Evolutionary conservation across 2,329 filamentous ascomycete genomes (phyloP).

Genomic region (Talaromyces sp.): DNA sequence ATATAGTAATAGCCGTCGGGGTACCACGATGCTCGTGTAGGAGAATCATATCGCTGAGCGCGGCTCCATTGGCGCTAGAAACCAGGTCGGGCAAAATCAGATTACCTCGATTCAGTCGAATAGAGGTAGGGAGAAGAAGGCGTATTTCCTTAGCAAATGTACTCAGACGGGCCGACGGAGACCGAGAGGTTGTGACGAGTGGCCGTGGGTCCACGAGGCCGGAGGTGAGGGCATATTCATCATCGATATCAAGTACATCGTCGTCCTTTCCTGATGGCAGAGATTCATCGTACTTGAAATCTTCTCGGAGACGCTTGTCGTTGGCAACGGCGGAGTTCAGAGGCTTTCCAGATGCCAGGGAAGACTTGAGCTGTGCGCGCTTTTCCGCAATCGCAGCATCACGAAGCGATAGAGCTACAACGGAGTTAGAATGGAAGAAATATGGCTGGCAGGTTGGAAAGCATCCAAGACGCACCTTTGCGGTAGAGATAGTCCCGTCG

Average conservation of each 20-base stretch:
- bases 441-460: background rate
- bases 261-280: slow-evolving; percentile 48
- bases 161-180: slow-evolving; percentile 77
- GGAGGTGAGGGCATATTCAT: slow-evolving; percentile 88
- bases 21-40: slow-evolving; percentile 90
- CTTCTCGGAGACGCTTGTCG: slow-evolving; percentile 75
- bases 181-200: slow-evolving; percentile 84
- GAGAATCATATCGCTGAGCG: slow-evolving; percentile 77
- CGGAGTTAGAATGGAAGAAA: background rate
- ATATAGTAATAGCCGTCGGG: slow-evolving; percentile 82
- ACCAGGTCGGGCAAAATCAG: slow-evolving; percentile 82
- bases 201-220: slow-evolving; percentile 85
- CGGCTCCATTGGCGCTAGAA: slow-evolving; percentile 70
- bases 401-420: slow-evolving; percentile 67
- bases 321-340: slow-evolving; percentile 77
- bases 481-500: slow-evolving; percentile 87
- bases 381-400: slow-evolving; percentile 94
- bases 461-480: slow-evolving; percentile 36
- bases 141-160: slow-evolving; percentile 91
- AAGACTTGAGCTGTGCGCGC: slow-evolving; percentile 76
- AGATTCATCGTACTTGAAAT: slow-evolving; percentile 92
- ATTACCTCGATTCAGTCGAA: slow-evolving; percentile 87
- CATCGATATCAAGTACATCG: slow-evolving; percentile 73
- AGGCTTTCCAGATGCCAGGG: slow-evolving; percentile 83
- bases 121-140: slow-evolving; percentile 74